Base-by-base conservation (phyloP, 116 monocot genomes). In the Thalassia testudinum region DNA sequence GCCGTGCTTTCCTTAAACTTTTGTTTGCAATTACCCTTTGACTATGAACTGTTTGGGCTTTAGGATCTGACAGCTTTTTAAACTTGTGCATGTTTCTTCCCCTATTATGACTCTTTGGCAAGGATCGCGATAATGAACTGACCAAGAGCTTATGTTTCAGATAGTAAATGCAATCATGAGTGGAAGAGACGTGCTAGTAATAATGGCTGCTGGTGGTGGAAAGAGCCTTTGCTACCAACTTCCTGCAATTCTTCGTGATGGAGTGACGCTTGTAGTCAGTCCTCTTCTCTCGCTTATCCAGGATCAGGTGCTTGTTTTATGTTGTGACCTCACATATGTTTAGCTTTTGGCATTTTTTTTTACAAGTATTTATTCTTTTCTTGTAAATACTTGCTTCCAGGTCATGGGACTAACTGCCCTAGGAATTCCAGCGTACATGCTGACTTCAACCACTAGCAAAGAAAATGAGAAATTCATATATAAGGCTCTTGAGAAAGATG, bases 211-310 rank as follows among this genome's bases (percentile, higher is more conserved):
- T 60, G 97, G 97, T 25, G 90, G 97, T 27, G 97, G 90, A 42
- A 99, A 99, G 69, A 99, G 97, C 61, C 78, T 99, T 7, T 99
- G 97, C 49, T 99, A 99, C 63, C 97, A 99, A 78, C 86, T 99
- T 37, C 97, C 86, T 62, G 97, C 97, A 68, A 49, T 99, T 59
- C 78, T 99, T 56, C 68, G 50, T 63, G 66, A 86, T 65, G 97
- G 90, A 40, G 44, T 99, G 48, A 54, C 90, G 55, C 77, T 99
- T 61, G 85, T 99, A 62, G 85, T 99, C 62, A 99, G 97, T 45
- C 97, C 97, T 48, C 60, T 99, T 50, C 72, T 99, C 51, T 99
- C 97, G 24, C 86, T 99, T 57, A 99, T 99, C 49, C 97, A 99
- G 70, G 97, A 99, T 70, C 97, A 99, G 90, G 97, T 99, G 12